These are phyloP conservation scores for Tarenaya hassleriana DNA, from an alignment of 345 rosid genomes.

Conservation along the genomic window DNA sequence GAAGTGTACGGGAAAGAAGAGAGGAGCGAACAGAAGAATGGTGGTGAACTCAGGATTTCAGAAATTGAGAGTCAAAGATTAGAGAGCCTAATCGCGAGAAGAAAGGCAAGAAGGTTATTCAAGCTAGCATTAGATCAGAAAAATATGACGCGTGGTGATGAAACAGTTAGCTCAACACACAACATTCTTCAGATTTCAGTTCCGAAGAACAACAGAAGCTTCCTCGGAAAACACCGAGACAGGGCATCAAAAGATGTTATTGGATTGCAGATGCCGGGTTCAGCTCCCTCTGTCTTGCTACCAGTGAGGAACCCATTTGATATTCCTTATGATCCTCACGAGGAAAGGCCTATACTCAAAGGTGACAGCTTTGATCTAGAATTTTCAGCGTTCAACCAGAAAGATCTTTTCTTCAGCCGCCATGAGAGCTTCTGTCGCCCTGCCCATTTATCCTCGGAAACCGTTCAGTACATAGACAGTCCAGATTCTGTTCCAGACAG, in stretches of 20 bases:
- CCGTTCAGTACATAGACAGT: slow-evolving; percentile 19
- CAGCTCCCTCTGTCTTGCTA: slow-evolving; percentile 76
- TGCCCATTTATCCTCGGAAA: slow-evolving; percentile 18
- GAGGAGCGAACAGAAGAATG: slow-evolving; percentile 61
- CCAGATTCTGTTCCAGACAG: slow-evolving; percentile 19
- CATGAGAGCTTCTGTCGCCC: slow-evolving; percentile 59
- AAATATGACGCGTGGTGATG: slow-evolving; percentile 23
- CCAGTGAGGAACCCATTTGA: slow-evolving; percentile 67
- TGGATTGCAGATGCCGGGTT: slow-evolving; percentile 49
- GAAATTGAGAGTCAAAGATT: slow-evolving; percentile 79
- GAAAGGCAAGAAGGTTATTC: slow-evolving; percentile 54
- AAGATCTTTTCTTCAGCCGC: slow-evolving; percentile 52
- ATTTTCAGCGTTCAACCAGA: slow-evolving; percentile 39
- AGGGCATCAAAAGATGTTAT: slow-evolving; percentile 16
- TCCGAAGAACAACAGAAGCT: slow-evolving; percentile 14
- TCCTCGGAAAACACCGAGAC: slow-evolving; percentile 18
- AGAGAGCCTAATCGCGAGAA: slow-evolving; percentile 68
- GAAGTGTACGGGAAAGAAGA: slow-evolving; percentile 41
- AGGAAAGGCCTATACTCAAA: slow-evolving; percentile 70
- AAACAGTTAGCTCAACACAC: slow-evolving; percentile 15
- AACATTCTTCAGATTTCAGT: slow-evolving; percentile 31
- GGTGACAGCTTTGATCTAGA: slow-evolving; percentile 68
- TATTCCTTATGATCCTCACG: slow-evolving; percentile 73
- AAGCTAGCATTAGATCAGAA: slow-evolving; percentile 34
- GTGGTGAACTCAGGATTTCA: slow-evolving; percentile 67